Conservation (phyloP, 2,329 filamentous ascomycete genomes). For the Intubia oerlemansii region DNA sequence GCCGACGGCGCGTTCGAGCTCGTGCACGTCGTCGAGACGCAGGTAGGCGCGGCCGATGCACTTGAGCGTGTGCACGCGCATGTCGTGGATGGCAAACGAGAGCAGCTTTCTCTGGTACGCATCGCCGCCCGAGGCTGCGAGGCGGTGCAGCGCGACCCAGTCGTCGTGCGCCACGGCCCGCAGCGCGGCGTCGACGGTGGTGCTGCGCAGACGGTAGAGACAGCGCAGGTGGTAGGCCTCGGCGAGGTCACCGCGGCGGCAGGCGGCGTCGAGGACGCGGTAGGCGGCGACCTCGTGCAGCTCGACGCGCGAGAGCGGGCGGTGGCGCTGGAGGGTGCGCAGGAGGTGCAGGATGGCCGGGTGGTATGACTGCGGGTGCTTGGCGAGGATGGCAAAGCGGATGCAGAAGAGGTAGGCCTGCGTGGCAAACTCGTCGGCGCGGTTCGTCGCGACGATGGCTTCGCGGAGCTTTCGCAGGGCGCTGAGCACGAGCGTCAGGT, state of each 20-base stretch:
- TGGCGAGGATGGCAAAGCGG: constrained; percentile 58
- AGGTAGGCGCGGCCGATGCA: constrained; percentile 72
- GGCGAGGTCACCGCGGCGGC: constrained; percentile 53
- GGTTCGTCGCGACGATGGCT: constrained; percentile 59
- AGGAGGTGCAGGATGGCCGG: constrained; percentile 69
- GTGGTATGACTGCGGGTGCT: constrained; percentile 74
- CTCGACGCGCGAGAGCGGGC: constrained; percentile 50
- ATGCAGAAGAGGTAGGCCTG: constrained; percentile 84
- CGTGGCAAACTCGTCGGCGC: constrained; percentile 63
- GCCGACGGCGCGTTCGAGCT: constrained; percentile 47
- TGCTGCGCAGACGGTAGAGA: constrained; percentile 38
- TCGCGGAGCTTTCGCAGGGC: constrained; percentile 85
- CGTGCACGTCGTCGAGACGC: constrained; percentile 37
- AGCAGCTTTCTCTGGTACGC: constrained; percentile 62
- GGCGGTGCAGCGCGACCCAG: constrained; percentile 56
- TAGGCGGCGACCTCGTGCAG: constrained; percentile 63
- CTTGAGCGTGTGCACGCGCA: constrained; percentile 62
- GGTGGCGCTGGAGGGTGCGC: constrained; percentile 42
- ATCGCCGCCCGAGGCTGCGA: too few relatives aligned
- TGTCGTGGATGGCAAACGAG: constrained; percentile 56
- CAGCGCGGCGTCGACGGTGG: constrained; percentile 48
- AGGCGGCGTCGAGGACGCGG: constrained; percentile 71
- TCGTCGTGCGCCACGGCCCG: constrained; percentile 58
- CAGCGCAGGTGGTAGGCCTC: constrained; percentile 50
- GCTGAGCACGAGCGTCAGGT: constrained; percentile 54